Evolutionary conservation across 495 filamentous ascomycete genomes (phyloP), one percentile per base, ranked within the genome.

Genomic region (Neurospora sp.): DNA sequence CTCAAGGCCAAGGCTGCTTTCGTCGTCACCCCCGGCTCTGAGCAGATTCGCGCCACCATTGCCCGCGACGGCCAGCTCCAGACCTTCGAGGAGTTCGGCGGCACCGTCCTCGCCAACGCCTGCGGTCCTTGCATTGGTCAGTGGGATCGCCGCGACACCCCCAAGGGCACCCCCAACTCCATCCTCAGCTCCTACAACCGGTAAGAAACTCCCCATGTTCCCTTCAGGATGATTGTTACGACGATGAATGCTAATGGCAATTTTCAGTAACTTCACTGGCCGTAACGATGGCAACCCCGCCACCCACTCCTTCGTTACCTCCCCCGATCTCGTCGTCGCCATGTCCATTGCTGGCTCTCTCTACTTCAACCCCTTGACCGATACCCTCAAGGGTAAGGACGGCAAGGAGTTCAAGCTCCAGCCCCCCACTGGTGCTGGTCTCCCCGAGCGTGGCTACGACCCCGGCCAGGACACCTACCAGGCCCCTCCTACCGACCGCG

Each of bases 201-300:
- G 54, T 62, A 62, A 31, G 23, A 40, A 41, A 38, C 39, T 7
- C 31, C 5, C 35, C 27, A n/a, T 35, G 14, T 7, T 39, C 11
- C 20, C 18, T 70, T 20, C 10, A 27, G 4, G 18, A 35, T 37
- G 12, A 70, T 69, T 40, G 27, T 69, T 7, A 94, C 73, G 92
- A 93, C 78, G 84, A 93, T 73, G 97, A 97, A 88, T 95, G 97
- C 81, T 96, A 93, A 41, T 97, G 94, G 54, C 96, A 97, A 89
- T 97, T 97, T 90, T 94, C 12, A 66, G 96, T 85, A 99, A 99
- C 90, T 99, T 99, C 88, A 98, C 95, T 78, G 96, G 96, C 77
- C 94, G 96, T 84, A 99, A 99, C 85, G 96, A 99, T 79, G 96
- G 95, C 78, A 99, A 99, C 88, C 96, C 96, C 54, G 94, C 96